Conservation (phyloP, 2,329 filamentous ascomycete species). For the Epicoccum nigrum region DNA sequence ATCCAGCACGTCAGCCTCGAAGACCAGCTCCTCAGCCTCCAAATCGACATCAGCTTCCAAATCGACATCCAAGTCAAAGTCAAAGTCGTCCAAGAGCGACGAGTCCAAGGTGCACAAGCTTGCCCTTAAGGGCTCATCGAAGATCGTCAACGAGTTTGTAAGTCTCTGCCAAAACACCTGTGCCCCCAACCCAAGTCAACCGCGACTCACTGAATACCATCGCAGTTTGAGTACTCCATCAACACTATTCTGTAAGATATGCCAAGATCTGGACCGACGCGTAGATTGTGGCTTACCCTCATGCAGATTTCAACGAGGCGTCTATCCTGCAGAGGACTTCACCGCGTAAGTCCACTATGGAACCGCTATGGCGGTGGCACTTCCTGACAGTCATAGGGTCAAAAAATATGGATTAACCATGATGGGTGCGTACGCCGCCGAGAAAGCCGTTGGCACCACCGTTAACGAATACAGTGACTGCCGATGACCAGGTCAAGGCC, state of each 20-base stretch:
- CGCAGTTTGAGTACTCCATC: constrained; percentile 93
- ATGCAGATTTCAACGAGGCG: constrained; percentile 77
- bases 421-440: constrained; percentile 66
- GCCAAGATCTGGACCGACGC: neutral
- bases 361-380: neutral
- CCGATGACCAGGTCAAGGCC: constrained; percentile 96
- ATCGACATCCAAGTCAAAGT: constrained; percentile 23
- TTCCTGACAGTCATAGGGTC: constrained; percentile 60
- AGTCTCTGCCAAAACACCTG: constrained; percentile 46
- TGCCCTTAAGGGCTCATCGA: constrained; percentile 81
- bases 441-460: constrained; percentile 1
- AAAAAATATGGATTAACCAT: constrained; percentile 99
- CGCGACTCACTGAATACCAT: constrained; percentile 18
- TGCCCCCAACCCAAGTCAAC: neutral
- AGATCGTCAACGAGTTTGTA: constrained; percentile 94
- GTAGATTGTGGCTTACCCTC: constrained; percentile 24
- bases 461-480: constrained; percentile 67
- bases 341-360: constrained; percentile 68
- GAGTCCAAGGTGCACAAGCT: constrained; percentile 95
- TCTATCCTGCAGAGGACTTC: constrained; percentile 95
- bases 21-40: constrained; percentile 6
- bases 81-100: constrained; percentile 58
- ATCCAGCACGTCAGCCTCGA: constrained; percentile 11
- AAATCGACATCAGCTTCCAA: constrained; percentile 15
- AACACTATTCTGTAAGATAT: constrained; percentile 84